Evolutionary conservation across 2,329 filamentous ascomycete species (phyloP).

Genomic region (Colletotrichum sp.): DNA sequence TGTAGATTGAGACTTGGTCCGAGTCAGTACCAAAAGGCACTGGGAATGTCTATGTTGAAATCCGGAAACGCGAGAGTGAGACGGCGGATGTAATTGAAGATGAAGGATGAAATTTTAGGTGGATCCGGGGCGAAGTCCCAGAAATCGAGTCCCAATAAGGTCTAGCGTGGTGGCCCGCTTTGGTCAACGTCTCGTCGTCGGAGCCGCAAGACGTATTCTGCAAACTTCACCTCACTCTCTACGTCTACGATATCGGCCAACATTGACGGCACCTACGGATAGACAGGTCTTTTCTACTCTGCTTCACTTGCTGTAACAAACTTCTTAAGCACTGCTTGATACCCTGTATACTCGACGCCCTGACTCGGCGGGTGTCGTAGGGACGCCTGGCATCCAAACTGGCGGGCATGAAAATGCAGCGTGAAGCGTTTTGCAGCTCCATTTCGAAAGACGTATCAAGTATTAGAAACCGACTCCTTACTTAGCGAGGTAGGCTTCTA

Average conservation of each 20-base stretch:
- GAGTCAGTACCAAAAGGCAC: not conserved
- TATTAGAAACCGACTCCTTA: not conserved
- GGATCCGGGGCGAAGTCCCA: constrained; percentile 1
- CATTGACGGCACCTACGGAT: not conserved
- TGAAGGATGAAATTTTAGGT: constrained; percentile 20
- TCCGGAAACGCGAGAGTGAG: not conserved
- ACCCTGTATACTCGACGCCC: not conserved
- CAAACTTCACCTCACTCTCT: not conserved
- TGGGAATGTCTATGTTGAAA: not conserved
- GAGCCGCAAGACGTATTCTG: not conserved
- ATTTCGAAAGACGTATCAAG: not conserved
- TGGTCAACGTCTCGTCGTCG: not conserved
- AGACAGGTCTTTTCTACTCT: not conserved
- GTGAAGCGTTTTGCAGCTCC: not conserved
- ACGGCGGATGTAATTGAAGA: not conserved
- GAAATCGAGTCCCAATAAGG: not conserved
- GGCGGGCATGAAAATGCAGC: not conserved
- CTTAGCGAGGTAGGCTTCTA: not conserved
- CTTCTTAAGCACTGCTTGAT: not conserved
- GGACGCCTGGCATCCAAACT: not conserved
- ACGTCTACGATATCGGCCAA: not conserved
- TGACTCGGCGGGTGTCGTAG: not conserved
- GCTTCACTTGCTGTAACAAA: not conserved
- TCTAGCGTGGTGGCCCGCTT: not conserved
- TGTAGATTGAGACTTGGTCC: not conserved